These are phyloP conservation scores for Saururus chinensis DNA, from an alignment of 164 flowering plant genomes.

Conservation along the genomic window DNA sequence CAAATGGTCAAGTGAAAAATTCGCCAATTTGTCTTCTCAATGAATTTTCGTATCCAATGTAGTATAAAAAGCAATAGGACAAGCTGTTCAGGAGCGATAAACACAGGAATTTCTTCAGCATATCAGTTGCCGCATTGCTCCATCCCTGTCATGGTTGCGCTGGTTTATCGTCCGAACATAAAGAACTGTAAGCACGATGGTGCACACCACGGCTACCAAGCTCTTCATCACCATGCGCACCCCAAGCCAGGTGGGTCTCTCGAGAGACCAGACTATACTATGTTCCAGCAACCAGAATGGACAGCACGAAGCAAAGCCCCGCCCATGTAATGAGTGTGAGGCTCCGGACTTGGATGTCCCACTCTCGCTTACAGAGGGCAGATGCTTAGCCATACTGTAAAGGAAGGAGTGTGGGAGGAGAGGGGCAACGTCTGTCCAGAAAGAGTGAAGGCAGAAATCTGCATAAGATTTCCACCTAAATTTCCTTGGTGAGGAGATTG, in stretches of 20 bases:
- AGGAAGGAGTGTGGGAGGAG: no score
- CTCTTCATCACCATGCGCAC: constrained; percentile 79
- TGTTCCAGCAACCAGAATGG: constrained; percentile 82
- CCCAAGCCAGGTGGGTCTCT: constrained; percentile 50
- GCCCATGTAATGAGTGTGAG: constrained; percentile 81
- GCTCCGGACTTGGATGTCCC: constrained; percentile 60
- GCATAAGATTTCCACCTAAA: no score
- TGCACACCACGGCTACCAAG: constrained; percentile 56
- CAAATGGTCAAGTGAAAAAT: constrained; percentile 56
- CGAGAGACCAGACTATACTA: constrained; percentile 79
- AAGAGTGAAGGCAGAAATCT: no score
- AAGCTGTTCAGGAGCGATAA: constrained; percentile 62
- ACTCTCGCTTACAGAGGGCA: no score
- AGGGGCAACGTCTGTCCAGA: no score
- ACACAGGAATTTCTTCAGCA: constrained; percentile 50
- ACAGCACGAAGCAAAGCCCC: constrained; percentile 56
- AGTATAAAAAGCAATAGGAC: constrained; percentile 57
- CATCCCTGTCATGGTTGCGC: constrained; percentile 49
- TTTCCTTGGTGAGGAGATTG: no score
- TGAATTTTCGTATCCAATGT: constrained; percentile 69
- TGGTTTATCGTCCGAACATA: constrained; percentile 68
- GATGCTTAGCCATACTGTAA: no score
- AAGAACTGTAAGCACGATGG: constrained; percentile 48
- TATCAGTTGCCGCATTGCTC: constrained; percentile 46
- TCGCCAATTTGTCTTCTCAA: constrained; percentile 60